Base-by-base conservation (phyloP, 2,329 filamentous ascomycete species). In the Aureobasidium musti region DNA sequence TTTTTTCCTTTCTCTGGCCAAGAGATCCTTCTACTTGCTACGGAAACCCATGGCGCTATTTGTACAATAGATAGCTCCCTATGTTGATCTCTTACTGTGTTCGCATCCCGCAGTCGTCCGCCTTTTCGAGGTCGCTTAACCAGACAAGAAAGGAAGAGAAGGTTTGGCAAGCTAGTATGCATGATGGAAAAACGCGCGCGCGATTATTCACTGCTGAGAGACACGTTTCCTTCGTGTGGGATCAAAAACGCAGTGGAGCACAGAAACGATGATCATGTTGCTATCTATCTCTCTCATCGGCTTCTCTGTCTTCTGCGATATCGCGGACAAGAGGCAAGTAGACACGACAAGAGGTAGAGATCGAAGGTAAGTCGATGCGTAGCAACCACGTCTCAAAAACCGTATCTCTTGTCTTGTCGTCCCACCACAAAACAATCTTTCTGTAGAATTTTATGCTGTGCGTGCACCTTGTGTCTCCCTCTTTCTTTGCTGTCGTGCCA, bases 351-450 rank as follows among this genome's bases (percentile, higher is more conserved):
- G 33, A 54, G 8, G 19, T 17, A 35, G n/a, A 41, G 7, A 56
- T 56, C 53, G 53, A 39, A 37, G 33, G 35, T 3, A 41, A 39
- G 14, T 41, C 53, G 53, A 56, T 56, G 53, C 53, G 53, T 8
- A 45, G 54, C 54, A 21, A 45, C 39, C 39, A 17, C 35, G 39
- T 21, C 26, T 45, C 54, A 30, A 26, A 30, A 45, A 56, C 53
- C 19, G 14, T 56, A 56, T 56, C 53, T 14, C 11, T 19, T 14
- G 49, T 33, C 33, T 26, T 3, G 43, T 47, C 11, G 21, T 26
- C 43, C 23, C 21, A 13, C 14, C 43, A 47, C 43, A 26, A 21
- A 26, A 13, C 8, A 47, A 14, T n/a, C 8, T 11, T 26, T 26
- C 21, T 13, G 1, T 11, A 3, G 33, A 41, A 28, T 41, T 28